A percentile compares a stretch with the other conserved stretches of the same genome.
These are phyloP conservation scores for Guillardia theta DNA, from an alignment of 78 protist species.

Conservation along the genomic window DNA sequence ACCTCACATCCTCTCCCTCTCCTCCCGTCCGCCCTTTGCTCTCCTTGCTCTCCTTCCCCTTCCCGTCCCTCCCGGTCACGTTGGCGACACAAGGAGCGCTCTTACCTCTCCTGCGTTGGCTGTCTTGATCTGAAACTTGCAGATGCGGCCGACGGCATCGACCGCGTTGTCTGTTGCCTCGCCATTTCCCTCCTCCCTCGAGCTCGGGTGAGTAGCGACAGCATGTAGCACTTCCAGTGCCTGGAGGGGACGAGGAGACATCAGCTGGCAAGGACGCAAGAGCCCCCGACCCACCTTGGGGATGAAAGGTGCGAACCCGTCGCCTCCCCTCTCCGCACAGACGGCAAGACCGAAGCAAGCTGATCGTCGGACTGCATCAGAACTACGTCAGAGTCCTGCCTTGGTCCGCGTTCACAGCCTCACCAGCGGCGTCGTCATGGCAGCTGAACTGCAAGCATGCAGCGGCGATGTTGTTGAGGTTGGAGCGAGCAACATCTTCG, in stretches of 20 bases:
- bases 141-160: not conserved
- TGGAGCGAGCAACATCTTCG: not conserved
- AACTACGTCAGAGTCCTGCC: too few species aligned
- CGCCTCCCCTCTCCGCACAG: not conserved
- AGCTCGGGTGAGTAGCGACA: not conserved
- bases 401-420: not conserved
- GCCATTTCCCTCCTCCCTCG: not conserved
- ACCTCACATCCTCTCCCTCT: too few species aligned
- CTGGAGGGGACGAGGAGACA: not conserved
- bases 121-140: not conserved
- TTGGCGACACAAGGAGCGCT: too few species aligned
- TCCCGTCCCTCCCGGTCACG: too few species aligned
- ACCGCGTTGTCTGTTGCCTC: not conserved
- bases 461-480: not conserved
- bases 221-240: not conserved
- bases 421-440: not conserved
- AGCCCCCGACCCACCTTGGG: not conserved
- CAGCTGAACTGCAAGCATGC: conserved; percentile 4
- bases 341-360: not conserved
- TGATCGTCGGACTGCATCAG: not conserved
- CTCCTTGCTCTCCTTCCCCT: too few species aligned
- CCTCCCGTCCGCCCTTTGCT: too few species aligned
- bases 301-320: not conserved
- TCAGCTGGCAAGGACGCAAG: not conserved
- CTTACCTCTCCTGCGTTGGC: not conserved